These are phyloP conservation scores for Arachnopeziza araneosa DNA, from an alignment of 2,329 filamentous ascomycete genomes.

Conservation along the genomic window DNA sequence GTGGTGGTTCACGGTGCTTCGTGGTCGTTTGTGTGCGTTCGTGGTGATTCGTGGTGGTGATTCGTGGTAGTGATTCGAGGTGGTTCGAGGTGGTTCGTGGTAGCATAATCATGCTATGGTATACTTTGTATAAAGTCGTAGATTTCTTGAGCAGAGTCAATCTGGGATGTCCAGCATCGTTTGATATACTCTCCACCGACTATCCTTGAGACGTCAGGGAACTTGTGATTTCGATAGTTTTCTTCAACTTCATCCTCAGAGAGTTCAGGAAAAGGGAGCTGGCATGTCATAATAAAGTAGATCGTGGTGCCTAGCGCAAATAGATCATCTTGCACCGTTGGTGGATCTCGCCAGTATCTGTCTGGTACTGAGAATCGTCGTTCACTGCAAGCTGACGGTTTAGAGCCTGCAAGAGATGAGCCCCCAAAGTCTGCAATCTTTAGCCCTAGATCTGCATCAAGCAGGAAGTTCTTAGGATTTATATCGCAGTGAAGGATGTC, in stretches of 20 bases:
- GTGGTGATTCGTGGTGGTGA: too few species aligned
- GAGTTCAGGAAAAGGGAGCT: conserved; percentile 28
- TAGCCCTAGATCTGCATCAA: conserved; percentile 32
- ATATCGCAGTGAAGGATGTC: conserved; percentile 37
- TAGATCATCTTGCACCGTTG: conserved; percentile 28
- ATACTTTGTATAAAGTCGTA: background rate
- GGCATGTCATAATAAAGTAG: conserved; percentile 32
- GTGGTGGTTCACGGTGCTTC: background rate
- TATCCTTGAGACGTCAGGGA: conserved; percentile 26
- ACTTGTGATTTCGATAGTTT: conserved; percentile 24
- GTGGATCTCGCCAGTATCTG: conserved; percentile 23
- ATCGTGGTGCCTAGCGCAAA: conserved; percentile 33
- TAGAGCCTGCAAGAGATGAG: conserved; percentile 27
- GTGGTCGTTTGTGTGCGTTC: too few species aligned
- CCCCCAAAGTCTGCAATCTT: conserved; percentile 35
- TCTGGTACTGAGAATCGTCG: conserved; percentile 22
- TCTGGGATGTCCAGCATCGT: conserved; percentile 27
- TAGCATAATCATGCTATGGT: background rate
- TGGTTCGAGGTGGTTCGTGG: background rate
- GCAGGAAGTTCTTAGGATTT: conserved; percentile 35
- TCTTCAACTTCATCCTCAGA: conserved; percentile 27
- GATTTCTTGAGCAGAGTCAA: conserved; percentile 5
- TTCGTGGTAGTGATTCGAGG: background rate
- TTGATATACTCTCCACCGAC: conserved; percentile 27
- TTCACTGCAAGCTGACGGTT: conserved; percentile 20